phyloP scores from a whole-genome alignment of 148 eudicot genomes.

The Rhododendron henanense region DNA sequence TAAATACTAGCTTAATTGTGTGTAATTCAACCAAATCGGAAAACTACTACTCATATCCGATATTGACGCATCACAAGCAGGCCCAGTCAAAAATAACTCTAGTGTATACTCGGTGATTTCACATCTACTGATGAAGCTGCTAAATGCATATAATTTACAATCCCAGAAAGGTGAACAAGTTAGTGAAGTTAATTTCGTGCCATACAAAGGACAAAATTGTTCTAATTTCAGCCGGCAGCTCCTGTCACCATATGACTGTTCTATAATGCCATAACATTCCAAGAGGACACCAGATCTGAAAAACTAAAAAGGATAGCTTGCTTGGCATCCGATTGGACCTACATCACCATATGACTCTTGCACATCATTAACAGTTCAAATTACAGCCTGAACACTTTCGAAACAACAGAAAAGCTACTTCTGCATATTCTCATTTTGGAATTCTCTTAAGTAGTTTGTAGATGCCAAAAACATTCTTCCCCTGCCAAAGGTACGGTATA shows the following conservation, averaged over 20 bases:
- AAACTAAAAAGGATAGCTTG: too few relatives aligned
- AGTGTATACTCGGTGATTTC: background rate
- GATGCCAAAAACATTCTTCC: slow-evolving; percentile 74
- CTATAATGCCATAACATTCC: too few relatives aligned
- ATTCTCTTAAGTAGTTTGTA: slow-evolving; percentile 76
- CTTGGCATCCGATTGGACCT: too few relatives aligned
- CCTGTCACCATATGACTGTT: background rate
- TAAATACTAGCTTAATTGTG: too few relatives aligned
- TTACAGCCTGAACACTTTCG: background rate
- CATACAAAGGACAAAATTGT: background rate
- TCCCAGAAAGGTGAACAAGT: background rate
- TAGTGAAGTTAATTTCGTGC: background rate
- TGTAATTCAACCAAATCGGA: background rate
- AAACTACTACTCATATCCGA: background rate
- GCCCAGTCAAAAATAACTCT: background rate
- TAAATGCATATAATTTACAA: background rate
- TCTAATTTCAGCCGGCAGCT: slow-evolving; percentile 4
- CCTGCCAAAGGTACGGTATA: slow-evolving; percentile 77
- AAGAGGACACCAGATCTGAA: too few relatives aligned
- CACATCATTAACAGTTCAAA: background rate
- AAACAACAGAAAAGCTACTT: background rate
- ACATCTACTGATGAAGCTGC: background rate
- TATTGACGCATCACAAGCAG: background rate
- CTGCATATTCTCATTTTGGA: slow-evolving; percentile 20
- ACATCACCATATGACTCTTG: background rate